Evolutionary conservation across 2,329 filamentous ascomycete species (phyloP).

Genomic region (Leptographium galeiforme): DNA sequence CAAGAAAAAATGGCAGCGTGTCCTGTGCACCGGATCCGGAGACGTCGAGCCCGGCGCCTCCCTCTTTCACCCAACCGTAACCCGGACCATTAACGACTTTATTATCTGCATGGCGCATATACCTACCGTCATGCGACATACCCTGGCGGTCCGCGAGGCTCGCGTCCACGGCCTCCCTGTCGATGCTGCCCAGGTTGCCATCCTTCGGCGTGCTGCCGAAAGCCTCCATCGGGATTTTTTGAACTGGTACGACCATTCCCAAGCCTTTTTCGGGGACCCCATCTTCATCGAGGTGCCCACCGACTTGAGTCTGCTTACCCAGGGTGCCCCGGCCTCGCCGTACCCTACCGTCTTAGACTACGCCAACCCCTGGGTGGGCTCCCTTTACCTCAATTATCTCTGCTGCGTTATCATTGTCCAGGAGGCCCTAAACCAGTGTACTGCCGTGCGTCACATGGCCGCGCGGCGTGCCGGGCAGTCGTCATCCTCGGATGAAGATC

Average conservation of each 20-base stretch:
- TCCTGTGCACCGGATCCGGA: conserved; percentile 12
- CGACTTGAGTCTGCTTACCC: conserved; percentile 17
- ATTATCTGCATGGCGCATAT: conserved; percentile 21
- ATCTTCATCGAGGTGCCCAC: conserved; percentile 2
- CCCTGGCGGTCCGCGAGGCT: conserved; percentile 19
- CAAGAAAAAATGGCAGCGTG: conserved; percentile 21
- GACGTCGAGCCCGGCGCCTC: conserved; percentile 7
- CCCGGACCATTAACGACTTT: conserved; percentile 18
- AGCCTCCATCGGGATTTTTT: conserved; percentile 17
- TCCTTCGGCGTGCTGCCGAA: conserved; percentile 16
- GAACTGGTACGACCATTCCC: conserved; percentile 18
- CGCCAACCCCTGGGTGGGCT: conserved; percentile 19
- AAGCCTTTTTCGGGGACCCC: conserved; percentile 4
- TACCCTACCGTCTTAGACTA: conserved; percentile 21
- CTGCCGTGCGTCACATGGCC: not conserved
- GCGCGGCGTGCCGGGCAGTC: not conserved
- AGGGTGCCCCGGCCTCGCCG: conserved; percentile 18
- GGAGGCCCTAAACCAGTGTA: conserved; percentile 21
- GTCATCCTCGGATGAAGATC: not conserved
- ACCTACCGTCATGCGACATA: conserved; percentile 19
- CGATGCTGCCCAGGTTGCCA: conserved; percentile 15
- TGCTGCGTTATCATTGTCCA: conserved; percentile 26
- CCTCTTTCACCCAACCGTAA: no score
- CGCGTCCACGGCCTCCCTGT: conserved; percentile 16
- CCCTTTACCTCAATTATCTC: conserved; percentile 24